phyloP scores from a whole-genome alignment of 495 filamentous ascomycete species.

The Neurospora discreta region DNA sequence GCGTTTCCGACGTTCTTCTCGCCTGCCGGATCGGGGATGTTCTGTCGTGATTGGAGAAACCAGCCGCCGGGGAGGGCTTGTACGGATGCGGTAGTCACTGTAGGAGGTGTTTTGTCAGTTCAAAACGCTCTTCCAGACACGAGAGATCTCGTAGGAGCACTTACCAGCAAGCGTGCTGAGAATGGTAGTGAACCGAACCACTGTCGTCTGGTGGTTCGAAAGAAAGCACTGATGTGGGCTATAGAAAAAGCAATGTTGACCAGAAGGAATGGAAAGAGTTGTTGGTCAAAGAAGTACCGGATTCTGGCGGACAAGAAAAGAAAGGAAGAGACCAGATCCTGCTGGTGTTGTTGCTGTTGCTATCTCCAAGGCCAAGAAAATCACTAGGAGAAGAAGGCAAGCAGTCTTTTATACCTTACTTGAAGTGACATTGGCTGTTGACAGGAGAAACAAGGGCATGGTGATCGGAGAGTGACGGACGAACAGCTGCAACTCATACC shows the following conservation, averaged over 20 bases:
- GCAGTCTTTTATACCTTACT: not conserved
- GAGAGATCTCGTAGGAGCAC: not conserved
- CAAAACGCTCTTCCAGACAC: not conserved
- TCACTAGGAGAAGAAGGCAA: not conserved
- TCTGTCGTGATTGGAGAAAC: constrained; percentile 34
- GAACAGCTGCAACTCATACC: not conserved
- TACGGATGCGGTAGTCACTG: constrained; percentile 41
- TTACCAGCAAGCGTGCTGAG: not conserved
- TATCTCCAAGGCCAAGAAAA: not conserved
- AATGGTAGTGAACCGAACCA: not conserved
- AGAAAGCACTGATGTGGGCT: not conserved
- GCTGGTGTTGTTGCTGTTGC: not conserved
- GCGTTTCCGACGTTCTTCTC: constrained; percentile 31
- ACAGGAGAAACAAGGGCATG: not conserved
- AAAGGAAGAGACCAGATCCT: not conserved
- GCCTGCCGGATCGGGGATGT: constrained; percentile 19
- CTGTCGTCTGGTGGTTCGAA: not conserved
- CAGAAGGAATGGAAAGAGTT: not conserved
- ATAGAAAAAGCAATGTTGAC: not conserved
- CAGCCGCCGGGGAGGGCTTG: constrained; percentile 35
- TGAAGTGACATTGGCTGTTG: not conserved
- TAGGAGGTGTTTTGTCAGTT: not conserved
- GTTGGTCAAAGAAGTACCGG: not conserved
- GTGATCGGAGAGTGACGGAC: not conserved
- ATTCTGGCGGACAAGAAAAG: not conserved